Evolutionary conservation across 106 monocot species (phyloP).

Genomic region (Dendrobium huoshanense): DNA sequence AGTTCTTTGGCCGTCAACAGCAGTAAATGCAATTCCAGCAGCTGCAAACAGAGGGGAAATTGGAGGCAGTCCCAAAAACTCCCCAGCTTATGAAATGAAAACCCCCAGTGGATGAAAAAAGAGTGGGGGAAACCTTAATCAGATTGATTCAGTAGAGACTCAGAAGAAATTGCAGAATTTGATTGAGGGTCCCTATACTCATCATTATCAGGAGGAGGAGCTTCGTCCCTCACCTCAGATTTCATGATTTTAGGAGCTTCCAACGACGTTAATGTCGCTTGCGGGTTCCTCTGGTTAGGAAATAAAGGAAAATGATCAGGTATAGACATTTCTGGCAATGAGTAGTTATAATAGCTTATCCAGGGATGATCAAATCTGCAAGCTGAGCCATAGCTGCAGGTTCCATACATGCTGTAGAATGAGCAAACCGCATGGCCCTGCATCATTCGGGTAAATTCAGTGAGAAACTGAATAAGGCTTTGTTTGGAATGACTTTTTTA

Average conservation of each 20-base stretch:
- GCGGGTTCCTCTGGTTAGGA: conserved; percentile 25
- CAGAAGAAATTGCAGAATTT: neutral
- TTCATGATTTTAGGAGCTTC: conserved; percentile 7
- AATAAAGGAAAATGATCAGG: conserved; percentile 12
- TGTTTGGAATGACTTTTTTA: too few relatives aligned
- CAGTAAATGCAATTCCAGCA: conserved; percentile 1
- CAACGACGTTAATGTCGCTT: conserved; percentile 10
- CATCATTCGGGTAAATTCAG: neutral
- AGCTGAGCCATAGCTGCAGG: conserved; percentile 57
- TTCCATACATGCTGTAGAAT: conserved; percentile 40
- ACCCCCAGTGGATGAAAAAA: neutral
- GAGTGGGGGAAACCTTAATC: neutral
- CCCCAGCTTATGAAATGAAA: neutral
- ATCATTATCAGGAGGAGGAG: neutral
- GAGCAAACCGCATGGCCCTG: conserved; percentile 56
- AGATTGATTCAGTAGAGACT: conserved; percentile 2
- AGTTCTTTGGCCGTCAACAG: neutral
- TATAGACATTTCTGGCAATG: conserved; percentile 14
- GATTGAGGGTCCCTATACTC: neutral
- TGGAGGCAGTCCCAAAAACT: neutral
- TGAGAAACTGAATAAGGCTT: neutral
- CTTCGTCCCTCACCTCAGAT: neutral
- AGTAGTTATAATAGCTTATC: conserved; percentile 42
- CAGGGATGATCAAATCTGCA: conserved; percentile 75
- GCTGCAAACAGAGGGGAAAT: neutral